These are phyloP conservation scores for Immersiella caudata DNA, from an alignment of 495 filamentous ascomycete genomes.

Conservation along the genomic window DNA sequence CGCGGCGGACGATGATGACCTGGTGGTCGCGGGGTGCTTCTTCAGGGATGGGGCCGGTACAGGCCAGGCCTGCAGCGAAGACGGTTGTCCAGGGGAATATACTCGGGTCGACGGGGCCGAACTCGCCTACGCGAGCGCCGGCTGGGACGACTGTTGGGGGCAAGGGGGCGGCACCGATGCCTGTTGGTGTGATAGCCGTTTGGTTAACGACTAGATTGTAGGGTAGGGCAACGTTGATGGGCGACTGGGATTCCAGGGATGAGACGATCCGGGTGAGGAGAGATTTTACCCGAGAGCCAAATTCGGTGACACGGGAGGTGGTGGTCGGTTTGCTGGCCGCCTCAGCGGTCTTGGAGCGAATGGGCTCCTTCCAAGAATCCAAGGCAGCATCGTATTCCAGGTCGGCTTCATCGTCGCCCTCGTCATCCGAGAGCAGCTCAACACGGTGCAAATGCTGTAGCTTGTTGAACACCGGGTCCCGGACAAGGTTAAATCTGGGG, in stretches of 20 bases:
- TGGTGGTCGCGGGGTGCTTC: constrained; percentile 67
- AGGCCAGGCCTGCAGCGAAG: constrained; percentile 72
- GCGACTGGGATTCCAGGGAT: constrained; percentile 31
- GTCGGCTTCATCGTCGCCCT: constrained; percentile 26
- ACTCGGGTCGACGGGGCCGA: constrained; percentile 31
- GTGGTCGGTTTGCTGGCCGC: constrained; percentile 1
- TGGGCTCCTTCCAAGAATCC: background rate
- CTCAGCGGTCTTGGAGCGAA: background rate
- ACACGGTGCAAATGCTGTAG: constrained; percentile 51
- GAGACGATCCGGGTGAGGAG: constrained; percentile 40
- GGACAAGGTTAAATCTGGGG: constrained; percentile 77
- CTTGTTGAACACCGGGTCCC: constrained; percentile 72
- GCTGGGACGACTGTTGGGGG: constrained; percentile 64
- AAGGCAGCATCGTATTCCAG: constrained; percentile 17
- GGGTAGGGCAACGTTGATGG: constrained; percentile 8
- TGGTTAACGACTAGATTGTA: constrained; percentile 40
- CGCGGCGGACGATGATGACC: constrained; percentile 80
- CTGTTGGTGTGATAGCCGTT: constrained; percentile 72
- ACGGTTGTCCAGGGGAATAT: constrained; percentile 67
- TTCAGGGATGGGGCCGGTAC: constrained; percentile 62
- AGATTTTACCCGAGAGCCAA: constrained; percentile 42
- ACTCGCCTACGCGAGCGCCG: constrained; percentile 45
- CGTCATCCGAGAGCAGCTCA: constrained; percentile 52
- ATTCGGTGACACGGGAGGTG: constrained; percentile 22
- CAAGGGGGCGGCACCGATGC: constrained; percentile 73